These are phyloP conservation scores for Rhynchosporium agropyri DNA, from an alignment of 2,329 filamentous ascomycete species.

Conservation along the genomic window DNA sequence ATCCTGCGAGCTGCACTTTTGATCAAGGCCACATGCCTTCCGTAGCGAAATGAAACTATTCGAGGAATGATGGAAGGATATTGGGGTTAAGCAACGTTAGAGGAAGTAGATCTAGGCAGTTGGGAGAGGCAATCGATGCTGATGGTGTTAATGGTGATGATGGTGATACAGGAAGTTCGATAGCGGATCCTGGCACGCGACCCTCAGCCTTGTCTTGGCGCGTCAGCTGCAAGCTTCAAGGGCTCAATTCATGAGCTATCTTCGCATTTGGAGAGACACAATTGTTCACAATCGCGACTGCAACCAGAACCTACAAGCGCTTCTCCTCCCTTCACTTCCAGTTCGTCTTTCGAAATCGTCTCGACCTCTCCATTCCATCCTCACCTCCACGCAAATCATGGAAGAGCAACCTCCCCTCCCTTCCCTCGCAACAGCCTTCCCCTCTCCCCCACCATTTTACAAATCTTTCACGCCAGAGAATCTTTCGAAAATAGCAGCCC, in stretches of 20 bases:
- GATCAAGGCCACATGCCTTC: slow-evolving; percentile 15
- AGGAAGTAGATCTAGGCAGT: no score
- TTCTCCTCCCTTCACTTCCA: not conserved
- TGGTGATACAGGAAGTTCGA: not conserved
- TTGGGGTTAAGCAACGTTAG: not conserved
- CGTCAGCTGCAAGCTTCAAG: not conserved
- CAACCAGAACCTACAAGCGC: not conserved
- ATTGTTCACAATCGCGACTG: not conserved
- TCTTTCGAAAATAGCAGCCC: slow-evolving; percentile 57
- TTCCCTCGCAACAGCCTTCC: slow-evolving; percentile 69
- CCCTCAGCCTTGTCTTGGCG: not conserved
- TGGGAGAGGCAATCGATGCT: not conserved
- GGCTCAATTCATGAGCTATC: not conserved
- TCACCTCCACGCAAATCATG: slow-evolving; percentile 49
- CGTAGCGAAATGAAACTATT: slow-evolving; percentile 9
- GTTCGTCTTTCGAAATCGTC: not conserved
- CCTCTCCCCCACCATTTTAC: slow-evolving; percentile 88
- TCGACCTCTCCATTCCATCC: not conserved
- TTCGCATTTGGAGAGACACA: not conserved
- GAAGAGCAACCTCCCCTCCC: slow-evolving; percentile 54
- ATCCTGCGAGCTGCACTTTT: slow-evolving; percentile 15
- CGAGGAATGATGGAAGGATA: slow-evolving; percentile 16
- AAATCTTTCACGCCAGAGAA: slow-evolving; percentile 82
- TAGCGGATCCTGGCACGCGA: slow-evolving; percentile 1
- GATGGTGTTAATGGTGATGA: not conserved